Conservation (phyloP, 148 eudicot genomes). For the Rhododendron mucronatum region DNA sequence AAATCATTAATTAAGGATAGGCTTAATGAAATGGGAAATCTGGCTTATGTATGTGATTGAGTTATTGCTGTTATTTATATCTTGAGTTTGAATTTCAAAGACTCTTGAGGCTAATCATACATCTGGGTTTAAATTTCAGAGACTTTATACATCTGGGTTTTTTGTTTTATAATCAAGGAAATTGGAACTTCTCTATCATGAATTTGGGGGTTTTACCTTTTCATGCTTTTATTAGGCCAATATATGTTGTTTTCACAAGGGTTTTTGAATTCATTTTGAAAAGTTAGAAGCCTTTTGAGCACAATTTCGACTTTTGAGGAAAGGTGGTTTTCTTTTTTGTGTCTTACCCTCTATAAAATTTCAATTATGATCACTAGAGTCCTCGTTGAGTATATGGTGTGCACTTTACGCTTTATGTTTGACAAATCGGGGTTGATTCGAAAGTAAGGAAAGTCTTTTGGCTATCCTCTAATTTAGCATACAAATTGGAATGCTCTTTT, state of each 20-base stretch:
- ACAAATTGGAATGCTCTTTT: not conserved
- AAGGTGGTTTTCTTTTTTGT: not conserved
- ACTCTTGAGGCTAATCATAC: not conserved
- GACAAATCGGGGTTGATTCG: not conserved
- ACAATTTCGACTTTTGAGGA: not conserved
- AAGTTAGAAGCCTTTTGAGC: constrained; percentile 15
- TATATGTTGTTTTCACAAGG: not conserved
- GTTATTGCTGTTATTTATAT: not conserved
- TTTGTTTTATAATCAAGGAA: not conserved
- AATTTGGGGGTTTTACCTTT: not conserved
- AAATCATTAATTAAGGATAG: not conserved
- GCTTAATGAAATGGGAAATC: not conserved
- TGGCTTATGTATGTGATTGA: not conserved
- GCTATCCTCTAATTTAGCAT: not conserved
- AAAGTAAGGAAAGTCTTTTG: not conserved
- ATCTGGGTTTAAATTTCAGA: not conserved
- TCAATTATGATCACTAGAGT: not conserved
- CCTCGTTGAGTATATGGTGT: not conserved
- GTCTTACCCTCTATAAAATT: not conserved
- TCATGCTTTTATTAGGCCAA: not conserved
- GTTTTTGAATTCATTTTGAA: not conserved
- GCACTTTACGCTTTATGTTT: not conserved
- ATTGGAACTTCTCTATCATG: not conserved
- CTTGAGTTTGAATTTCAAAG: not conserved
- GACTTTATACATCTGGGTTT: not conserved